phyloP scores from a whole-genome alignment of 2,329 filamentous ascomycete genomes.

The Talaromyces sp. region DNA sequence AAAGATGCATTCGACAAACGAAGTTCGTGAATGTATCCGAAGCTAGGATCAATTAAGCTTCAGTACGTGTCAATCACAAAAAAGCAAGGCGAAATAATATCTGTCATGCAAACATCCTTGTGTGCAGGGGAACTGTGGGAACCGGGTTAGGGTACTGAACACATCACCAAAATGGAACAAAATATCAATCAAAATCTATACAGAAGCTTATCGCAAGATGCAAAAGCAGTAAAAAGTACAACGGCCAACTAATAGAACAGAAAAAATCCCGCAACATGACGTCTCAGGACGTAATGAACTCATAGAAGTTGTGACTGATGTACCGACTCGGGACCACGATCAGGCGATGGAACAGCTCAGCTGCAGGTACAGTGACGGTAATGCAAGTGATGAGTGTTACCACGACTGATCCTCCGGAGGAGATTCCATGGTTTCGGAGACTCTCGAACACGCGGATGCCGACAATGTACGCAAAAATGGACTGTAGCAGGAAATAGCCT shows the following conservation, averaged over 20 bases:
- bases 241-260: background rate
- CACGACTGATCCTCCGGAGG: slow-evolving; percentile 12
- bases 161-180: background rate
- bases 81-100: background rate
- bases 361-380: slow-evolving; percentile 9
- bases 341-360: slow-evolving; percentile 15
- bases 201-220: background rate
- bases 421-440: background rate
- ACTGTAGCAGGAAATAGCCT: slow-evolving; percentile 44
- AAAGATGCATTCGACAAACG: background rate
- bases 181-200: background rate
- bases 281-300: slow-evolving; percentile 15
- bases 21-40: background rate
- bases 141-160: background rate
- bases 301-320: slow-evolving; percentile 16
- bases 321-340: slow-evolving; percentile 16
- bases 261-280: background rate
- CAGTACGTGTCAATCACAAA: background rate
- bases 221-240: background rate
- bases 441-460: slow-evolving; percentile 30
- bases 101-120: background rate
- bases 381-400: slow-evolving; percentile 17
- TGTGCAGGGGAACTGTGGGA: background rate
- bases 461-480: slow-evolving; percentile 40
- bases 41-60: background rate